Percentiles rank a stretch among this genome's conserved stretches.
phyloP scores from a whole-genome alignment of 208 protist genomes.

The Sergeia podlipaevii region DNA sequence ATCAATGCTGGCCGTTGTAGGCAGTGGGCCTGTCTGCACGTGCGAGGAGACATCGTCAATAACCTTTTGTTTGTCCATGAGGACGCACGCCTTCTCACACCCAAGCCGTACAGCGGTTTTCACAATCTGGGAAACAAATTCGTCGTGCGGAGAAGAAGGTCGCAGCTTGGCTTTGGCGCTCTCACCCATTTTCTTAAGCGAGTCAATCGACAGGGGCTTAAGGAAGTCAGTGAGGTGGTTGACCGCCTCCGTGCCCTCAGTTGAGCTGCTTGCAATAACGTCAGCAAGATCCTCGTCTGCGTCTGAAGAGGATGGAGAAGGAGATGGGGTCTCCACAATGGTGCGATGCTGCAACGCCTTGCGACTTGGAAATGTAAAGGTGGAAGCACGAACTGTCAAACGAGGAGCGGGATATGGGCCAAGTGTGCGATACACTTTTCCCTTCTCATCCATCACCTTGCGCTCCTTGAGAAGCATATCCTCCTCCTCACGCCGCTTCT shows the following conservation, averaged over 20 bases:
- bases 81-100: conserved; percentile 81
- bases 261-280: conserved; percentile 28
- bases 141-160: conserved; percentile 63
- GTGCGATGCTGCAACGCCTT: conserved; percentile 82
- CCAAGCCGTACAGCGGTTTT: conserved; percentile 80
- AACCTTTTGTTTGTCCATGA: conserved; percentile 90
- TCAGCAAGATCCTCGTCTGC: conserved; percentile 46
- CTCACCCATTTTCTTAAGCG: conserved; percentile 87
- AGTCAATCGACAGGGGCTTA: conserved; percentile 81
- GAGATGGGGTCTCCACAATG: conserved; percentile 45
- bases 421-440: conserved; percentile 56
- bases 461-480: conserved; percentile 84
- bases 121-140: conserved; percentile 84
- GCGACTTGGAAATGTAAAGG: conserved; percentile 75
- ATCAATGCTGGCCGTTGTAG: conserved; percentile 76
- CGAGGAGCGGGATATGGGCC: conserved; percentile 73
- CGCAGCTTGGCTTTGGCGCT: conserved; percentile 87
- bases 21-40: conserved; percentile 70
- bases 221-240: conserved; percentile 81
- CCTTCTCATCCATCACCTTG: conserved; percentile 85
- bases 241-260: conserved; percentile 55
- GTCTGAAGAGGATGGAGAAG: conserved; percentile 50
- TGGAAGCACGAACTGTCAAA: conserved; percentile 63
- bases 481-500: conserved; percentile 80
- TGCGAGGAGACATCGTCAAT: conserved; percentile 84